A percentile compares a stretch with the other conserved stretches of the same genome.
These are phyloP conservation scores for Lachnellula arida DNA, from an alignment of 2,329 filamentous ascomycete species.

Conservation along the genomic window DNA sequence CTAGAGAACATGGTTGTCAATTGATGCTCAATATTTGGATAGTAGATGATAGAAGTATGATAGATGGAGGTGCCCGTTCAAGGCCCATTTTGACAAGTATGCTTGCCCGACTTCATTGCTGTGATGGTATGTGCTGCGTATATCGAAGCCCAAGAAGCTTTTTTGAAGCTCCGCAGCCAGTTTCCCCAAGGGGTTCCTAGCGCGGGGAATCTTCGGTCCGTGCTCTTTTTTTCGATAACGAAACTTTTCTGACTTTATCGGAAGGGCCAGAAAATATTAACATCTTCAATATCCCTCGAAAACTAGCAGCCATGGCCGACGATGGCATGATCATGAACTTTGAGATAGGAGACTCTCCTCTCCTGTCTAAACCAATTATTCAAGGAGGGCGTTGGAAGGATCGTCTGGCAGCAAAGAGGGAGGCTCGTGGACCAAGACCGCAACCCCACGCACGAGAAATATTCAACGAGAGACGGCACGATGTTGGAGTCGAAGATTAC, in stretches of 20 bases:
- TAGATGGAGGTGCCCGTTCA: conserved; percentile 14
- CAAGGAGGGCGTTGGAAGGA: conserved; percentile 94
- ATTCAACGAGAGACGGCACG: conserved; percentile 25
- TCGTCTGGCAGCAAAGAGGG: conserved; percentile 73
- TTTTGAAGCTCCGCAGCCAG: conserved; percentile 1
- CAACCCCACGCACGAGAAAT: conserved; percentile 23
- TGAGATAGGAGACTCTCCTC: conserved; percentile 63
- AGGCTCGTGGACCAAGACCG: conserved; percentile 43
- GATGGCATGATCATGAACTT: conserved; percentile 96
- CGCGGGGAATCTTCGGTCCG: conserved; percentile 5
- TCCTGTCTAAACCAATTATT: conserved; percentile 60
- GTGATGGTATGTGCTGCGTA: conserved; percentile 30
- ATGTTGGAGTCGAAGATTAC: conserved; percentile 28
- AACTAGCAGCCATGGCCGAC: conserved; percentile 65
- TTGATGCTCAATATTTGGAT: background rate
- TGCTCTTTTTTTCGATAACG: conserved; percentile 18
- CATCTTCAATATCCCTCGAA: background rate
- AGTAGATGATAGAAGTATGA: background rate
- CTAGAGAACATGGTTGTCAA: conserved; percentile 9
- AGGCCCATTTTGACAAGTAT: conserved; percentile 22
- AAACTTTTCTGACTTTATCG: conserved; percentile 20
- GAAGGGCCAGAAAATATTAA: conserved; percentile 1
- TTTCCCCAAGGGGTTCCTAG: conserved; percentile 13
- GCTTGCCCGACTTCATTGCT: conserved; percentile 20
- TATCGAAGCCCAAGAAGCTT: conserved; percentile 24